Percentiles rank a stretch among this genome's conserved stretches.
Conservation (phyloP, 2,329 filamentous ascomycete genomes). For the Talaromyces sp. region DNA sequence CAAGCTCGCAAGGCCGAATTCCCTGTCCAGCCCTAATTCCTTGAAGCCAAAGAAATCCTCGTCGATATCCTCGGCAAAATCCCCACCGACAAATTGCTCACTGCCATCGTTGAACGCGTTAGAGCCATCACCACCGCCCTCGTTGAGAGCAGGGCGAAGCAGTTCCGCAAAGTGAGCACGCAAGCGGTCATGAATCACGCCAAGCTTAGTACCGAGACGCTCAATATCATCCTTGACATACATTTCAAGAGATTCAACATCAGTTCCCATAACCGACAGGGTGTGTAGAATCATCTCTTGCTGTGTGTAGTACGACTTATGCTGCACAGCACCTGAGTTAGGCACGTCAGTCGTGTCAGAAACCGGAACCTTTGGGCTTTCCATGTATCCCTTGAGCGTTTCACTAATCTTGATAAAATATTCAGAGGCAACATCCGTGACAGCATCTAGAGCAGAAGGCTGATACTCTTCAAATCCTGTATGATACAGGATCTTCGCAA, state of each 20-base stretch:
- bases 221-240: slow-evolving; percentile 96
- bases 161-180: slow-evolving; percentile 89
- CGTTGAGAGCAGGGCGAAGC: slow-evolving; percentile 79
- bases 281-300: slow-evolving; percentile 88
- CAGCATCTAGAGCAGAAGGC: slow-evolving; percentile 83
- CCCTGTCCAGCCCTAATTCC: slow-evolving; percentile 84
- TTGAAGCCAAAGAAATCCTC: slow-evolving; percentile 99
- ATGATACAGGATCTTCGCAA: slow-evolving; percentile 93
- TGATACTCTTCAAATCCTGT: slow-evolving; percentile 96
- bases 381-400: slow-evolving; percentile 76
- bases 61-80: slow-evolving; percentile 95
- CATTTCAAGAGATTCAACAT: slow-evolving; percentile 72
- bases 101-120: slow-evolving; percentile 93
- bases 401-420: slow-evolving; percentile 82
- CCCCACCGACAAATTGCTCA: slow-evolving; percentile 92
- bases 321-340: slow-evolving; percentile 38
- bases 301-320: slow-evolving; percentile 66
- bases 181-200: slow-evolving; percentile 88
- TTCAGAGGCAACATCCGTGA: slow-evolving; percentile 83
- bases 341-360: slow-evolving; percentile 43
- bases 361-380: slow-evolving; percentile 69
- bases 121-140: slow-evolving; percentile 76
- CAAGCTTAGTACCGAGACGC: slow-evolving; percentile 71
- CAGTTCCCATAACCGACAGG: slow-evolving; percentile 76
- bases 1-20: slow-evolving; percentile 81